A percentile compares a stretch with the other conserved stretches of the same genome.
Conservation (phyloP, 2,329 filamentous ascomycete genomes). For the Colletotrichum graminicola region DNA sequence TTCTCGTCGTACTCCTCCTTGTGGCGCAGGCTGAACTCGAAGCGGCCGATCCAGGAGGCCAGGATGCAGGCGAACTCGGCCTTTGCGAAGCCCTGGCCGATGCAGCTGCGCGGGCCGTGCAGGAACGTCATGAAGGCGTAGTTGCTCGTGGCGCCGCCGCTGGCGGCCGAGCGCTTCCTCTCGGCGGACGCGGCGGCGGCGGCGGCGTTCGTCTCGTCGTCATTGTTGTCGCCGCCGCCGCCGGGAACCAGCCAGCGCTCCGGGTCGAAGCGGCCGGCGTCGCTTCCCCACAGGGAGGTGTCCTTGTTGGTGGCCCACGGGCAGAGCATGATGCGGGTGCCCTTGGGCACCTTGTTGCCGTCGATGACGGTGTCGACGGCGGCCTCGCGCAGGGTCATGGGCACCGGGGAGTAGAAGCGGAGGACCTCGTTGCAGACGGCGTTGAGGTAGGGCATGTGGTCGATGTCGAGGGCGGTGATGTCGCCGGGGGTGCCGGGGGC, state of each 20-base stretch:
- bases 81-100: constrained; percentile 83
- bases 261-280: constrained; percentile 81
- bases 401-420: constrained; percentile 79
- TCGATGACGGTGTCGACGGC: constrained; percentile 73
- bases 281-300: constrained; percentile 78
- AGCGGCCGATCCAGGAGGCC: constrained; percentile 81
- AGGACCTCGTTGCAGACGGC: constrained; percentile 84
- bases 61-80: constrained; percentile 88
- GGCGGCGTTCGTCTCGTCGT: constrained; percentile 11
- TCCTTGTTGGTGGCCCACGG: constrained; percentile 79
- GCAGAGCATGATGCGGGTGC: constrained; percentile 75
- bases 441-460: constrained; percentile 82
- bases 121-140: constrained; percentile 86
- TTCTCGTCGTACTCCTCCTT: constrained; percentile 74
- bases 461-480: constrained; percentile 70
- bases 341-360: constrained; percentile 75
- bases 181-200: constrained; percentile 40
- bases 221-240: constrained; percentile 53
- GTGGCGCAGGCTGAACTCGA: constrained; percentile 71
- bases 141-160: constrained; percentile 80
- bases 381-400: constrained; percentile 76
- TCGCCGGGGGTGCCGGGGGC: constrained; percentile 54
- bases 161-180: constrained; percentile 61
- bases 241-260: constrained; percentile 76
- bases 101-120: constrained; percentile 88